phyloP scores from a whole-genome alignment of 495 filamentous ascomycete species.

The Hyaloscypha finlandica region DNA sequence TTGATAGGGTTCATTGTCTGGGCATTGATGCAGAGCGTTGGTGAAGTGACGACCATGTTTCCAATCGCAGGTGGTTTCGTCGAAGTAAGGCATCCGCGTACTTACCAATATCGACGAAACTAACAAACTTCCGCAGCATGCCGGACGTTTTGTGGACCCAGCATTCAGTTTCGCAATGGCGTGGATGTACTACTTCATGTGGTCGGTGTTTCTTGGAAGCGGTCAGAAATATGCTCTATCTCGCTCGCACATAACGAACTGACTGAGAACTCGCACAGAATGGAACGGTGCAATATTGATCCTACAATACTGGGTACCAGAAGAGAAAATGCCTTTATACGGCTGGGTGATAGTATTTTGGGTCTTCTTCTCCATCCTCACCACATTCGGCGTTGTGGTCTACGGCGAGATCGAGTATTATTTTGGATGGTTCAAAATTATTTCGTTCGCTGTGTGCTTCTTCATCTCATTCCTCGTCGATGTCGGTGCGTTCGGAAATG shows the following conservation, averaged over 20 bases:
- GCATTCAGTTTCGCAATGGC: slow-evolving; percentile 75
- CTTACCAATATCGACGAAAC: too few relatives aligned
- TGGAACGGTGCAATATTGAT: slow-evolving; percentile 60
- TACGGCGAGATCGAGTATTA: slow-evolving; percentile 73
- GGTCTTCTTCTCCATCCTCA: slow-evolving; percentile 62
- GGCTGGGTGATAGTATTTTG: slow-evolving; percentile 73
- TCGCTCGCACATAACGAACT: too few relatives aligned
- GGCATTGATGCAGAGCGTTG: slow-evolving; percentile 38
- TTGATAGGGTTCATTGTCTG: slow-evolving; percentile 5
- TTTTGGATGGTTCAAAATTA: slow-evolving; percentile 57
- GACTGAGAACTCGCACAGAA: slow-evolving; percentile 13
- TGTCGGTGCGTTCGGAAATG: slow-evolving; percentile 36
- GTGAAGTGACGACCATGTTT: slow-evolving; percentile 71
- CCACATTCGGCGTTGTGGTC: slow-evolving; percentile 63
- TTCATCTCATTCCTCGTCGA: slow-evolving; percentile 31
- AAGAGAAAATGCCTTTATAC: slow-evolving; percentile 42
- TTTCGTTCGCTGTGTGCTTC: slow-evolving; percentile 61
- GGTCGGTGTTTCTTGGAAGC: slow-evolving; percentile 11
- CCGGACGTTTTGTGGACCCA: slow-evolving; percentile 68
- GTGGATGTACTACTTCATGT: slow-evolving; percentile 54
- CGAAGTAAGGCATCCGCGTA: slow-evolving; percentile 30
- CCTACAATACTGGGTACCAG: slow-evolving; percentile 69
- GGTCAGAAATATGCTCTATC: background rate
- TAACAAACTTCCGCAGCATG: slow-evolving; percentile 42
- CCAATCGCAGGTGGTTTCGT: slow-evolving; percentile 74